A percentile compares a stretch with the other conserved stretches of the same genome.
Conservation (phyloP, 495 filamentous ascomycete genomes). For the Pseudoneurospora amorphoporcata region DNA sequence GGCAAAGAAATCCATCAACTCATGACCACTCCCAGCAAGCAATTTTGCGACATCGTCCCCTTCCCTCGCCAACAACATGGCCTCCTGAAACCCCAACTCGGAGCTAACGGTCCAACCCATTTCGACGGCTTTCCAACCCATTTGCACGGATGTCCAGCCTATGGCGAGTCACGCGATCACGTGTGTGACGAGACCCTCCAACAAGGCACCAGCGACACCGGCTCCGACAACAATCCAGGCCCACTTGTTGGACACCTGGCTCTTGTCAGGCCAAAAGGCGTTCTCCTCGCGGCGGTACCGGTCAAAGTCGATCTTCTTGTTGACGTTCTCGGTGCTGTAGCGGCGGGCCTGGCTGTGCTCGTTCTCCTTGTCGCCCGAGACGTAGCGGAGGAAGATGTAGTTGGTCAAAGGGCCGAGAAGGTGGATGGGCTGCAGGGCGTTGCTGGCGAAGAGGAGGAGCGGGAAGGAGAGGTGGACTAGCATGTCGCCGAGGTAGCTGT, state of each 20-base stretch:
- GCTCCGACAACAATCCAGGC: slow-evolving; percentile 38
- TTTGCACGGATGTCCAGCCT: neutral
- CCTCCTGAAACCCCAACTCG: neutral
- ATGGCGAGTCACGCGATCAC: neutral
- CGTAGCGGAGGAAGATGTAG: slow-evolving; percentile 45
- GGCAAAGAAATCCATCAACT: neutral
- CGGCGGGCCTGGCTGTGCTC: slow-evolving; percentile 41
- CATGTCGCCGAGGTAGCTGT: slow-evolving; percentile 48
- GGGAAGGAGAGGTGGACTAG: slow-evolving; percentile 44
- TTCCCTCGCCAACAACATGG: neutral
- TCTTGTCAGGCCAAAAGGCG: slow-evolving; percentile 44
- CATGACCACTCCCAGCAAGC: neutral
- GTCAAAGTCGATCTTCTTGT: slow-evolving; percentile 42
- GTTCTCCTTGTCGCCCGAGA: slow-evolving; percentile 44
- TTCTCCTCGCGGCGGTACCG: slow-evolving; percentile 43
- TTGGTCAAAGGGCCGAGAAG: slow-evolving; percentile 46
- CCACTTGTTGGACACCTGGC: slow-evolving; percentile 43
- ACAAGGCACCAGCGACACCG: slow-evolving; percentile 26
- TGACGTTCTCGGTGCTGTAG: slow-evolving; percentile 33
- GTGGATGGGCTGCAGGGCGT: slow-evolving; percentile 41
- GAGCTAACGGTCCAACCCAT: neutral
- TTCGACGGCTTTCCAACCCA: neutral
- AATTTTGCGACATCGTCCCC: neutral
- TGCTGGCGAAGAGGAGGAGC: slow-evolving; percentile 38
- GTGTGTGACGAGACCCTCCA: slow-evolving; percentile 13